Percentiles rank a stretch among this genome's conserved stretches.
Evolutionary conservation across 495 filamentous ascomycete genomes (phyloP).

Genomic region (Aspergillus nidulans): DNA sequence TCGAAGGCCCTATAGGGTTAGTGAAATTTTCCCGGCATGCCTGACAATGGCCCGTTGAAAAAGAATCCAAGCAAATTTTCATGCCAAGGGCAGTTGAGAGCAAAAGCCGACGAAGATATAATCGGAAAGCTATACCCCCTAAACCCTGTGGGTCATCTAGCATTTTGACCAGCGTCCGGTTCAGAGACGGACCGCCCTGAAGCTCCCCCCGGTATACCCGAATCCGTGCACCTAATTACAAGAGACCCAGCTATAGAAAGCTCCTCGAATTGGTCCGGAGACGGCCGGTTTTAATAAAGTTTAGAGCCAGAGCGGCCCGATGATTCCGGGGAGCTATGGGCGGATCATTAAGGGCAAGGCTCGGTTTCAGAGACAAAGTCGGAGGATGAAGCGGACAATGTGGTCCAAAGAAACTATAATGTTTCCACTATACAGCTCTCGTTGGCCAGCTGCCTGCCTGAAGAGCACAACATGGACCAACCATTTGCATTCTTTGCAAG

Average conservation of each 20-base stretch:
- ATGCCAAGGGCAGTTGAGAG: neutral
- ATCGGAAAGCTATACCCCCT: neutral
- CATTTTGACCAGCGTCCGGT: neutral
- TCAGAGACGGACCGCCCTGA: neutral
- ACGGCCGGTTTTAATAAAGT: neutral
- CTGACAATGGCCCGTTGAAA: neutral
- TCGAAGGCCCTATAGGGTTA: neutral
- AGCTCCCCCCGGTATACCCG: neutral
- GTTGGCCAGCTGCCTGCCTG: neutral
- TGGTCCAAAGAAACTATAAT: neutral
- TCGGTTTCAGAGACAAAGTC: neutral
- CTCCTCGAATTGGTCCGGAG: neutral
- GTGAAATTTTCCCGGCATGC: neutral
- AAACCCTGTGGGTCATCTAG: constrained; percentile 1
- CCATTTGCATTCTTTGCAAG: neutral
- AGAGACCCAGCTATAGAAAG: neutral
- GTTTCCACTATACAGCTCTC: neutral
- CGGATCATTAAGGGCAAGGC: neutral
- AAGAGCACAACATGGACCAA: neutral
- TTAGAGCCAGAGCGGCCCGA: neutral
- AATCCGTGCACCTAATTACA: neutral
- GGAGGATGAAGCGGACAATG: neutral
- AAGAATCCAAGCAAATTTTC: constrained; percentile 1
- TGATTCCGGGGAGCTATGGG: neutral
- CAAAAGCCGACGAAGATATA: neutral